A percentile compares a stretch with the other conserved stretches of the same genome.
Evolutionary conservation across 2,329 filamentous ascomycete genomes (phyloP).

Genomic region (Exutisphaerella laricina): DNA sequence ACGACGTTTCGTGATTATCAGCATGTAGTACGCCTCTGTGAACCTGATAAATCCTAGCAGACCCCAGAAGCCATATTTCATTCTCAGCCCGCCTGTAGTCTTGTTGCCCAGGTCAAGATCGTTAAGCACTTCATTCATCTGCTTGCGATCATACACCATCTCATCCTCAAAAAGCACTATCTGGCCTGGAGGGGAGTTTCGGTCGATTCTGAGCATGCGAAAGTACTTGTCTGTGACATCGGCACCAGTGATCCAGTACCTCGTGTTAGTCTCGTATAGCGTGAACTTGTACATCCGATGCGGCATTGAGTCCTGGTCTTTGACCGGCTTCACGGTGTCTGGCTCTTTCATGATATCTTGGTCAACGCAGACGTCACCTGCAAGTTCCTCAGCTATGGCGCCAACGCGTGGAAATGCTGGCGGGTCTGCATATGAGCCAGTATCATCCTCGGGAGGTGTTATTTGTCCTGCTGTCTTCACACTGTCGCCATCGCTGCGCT

Average conservation of each 20-base stretch:
- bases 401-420: constrained; percentile 27
- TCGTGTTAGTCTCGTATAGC: constrained; percentile 89
- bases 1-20: constrained; percentile 90
- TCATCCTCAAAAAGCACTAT: constrained; percentile 88
- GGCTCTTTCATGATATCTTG: constrained; percentile 22
- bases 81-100: constrained; percentile 78
- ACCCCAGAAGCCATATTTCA: constrained; percentile 89
- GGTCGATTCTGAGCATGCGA: constrained; percentile 89
- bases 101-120: constrained; percentile 95
- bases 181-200: constrained; percentile 72
- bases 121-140: constrained; percentile 89
- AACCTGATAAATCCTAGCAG: constrained; percentile 92
- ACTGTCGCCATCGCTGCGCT: not conserved
- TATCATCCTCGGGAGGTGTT: not conserved
- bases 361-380: constrained; percentile 19
- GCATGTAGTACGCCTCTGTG: constrained; percentile 94
- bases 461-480: not conserved
- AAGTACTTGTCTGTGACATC: constrained; percentile 86
- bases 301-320: constrained; percentile 15
- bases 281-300: constrained; percentile 85
- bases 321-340: constrained; percentile 12
- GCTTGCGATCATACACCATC: constrained; percentile 83
- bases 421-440: constrained; percentile 13
- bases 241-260: constrained; percentile 90
- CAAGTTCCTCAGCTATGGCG: constrained; percentile 25